phyloP scores from a whole-genome alignment of 106 monocot genomes.

The Narthecium ossifragum region DNA sequence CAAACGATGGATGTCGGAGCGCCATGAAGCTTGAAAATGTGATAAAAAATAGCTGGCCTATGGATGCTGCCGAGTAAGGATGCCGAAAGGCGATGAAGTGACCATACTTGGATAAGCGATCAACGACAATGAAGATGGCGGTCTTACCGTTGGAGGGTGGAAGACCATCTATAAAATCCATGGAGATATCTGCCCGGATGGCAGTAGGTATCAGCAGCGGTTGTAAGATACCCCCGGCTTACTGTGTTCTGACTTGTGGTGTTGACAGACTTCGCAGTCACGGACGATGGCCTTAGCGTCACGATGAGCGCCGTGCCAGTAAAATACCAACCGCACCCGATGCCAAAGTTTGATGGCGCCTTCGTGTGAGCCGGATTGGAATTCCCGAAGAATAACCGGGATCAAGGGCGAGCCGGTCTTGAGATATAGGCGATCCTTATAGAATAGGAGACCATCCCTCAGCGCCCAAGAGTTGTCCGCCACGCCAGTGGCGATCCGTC shows the following conservation, averaged over 20 bases:
- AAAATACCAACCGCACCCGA: too few relatives aligned
- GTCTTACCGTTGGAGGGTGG: neutral
- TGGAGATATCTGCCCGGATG: slow-evolving; percentile 2
- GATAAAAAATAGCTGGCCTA: neutral
- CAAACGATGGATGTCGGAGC: slow-evolving; percentile 8
- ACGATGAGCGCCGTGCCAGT: neutral
- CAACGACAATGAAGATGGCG: slow-evolving; percentile 12
- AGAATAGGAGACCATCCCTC: too few relatives aligned
- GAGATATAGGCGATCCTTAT: too few relatives aligned
- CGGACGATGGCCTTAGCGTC: neutral
- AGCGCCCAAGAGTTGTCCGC: too few relatives aligned
- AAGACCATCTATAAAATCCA: slow-evolving; percentile 8
- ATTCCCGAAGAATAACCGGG: too few relatives aligned
- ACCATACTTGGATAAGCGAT: slow-evolving; percentile 4
- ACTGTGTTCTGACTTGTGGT: neutral
- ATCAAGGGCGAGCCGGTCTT: neutral
- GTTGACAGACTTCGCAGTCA: slow-evolving; percentile 5
- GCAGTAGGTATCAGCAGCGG: neutral
- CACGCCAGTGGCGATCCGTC: too few relatives aligned
- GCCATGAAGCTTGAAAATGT: slow-evolving; percentile 7
- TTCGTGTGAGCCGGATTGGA: too few relatives aligned
- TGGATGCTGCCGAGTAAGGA: neutral
- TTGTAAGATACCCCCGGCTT: slow-evolving; percentile 4
- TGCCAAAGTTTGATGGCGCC: too few relatives aligned
- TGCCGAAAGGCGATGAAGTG: neutral